Percentiles rank a stretch among this genome's conserved stretches.
phyloP scores from a whole-genome alignment of 371 early-diverging fungal species.

The Mucor velutinosus region DNA sequence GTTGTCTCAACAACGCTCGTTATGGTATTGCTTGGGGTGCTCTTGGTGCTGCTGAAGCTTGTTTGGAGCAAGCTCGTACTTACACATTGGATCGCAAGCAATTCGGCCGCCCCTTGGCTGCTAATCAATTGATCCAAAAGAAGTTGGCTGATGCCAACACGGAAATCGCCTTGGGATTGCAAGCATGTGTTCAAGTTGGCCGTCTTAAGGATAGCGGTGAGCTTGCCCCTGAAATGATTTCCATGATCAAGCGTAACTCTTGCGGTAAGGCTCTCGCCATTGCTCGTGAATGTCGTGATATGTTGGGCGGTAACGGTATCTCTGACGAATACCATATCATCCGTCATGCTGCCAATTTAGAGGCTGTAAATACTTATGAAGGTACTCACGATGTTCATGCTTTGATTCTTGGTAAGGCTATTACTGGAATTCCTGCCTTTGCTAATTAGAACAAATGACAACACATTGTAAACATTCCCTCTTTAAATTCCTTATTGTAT shows the following conservation, averaged over 20 bases:
- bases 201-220: constrained; percentile 89
- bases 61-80: constrained; percentile 86
- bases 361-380: constrained; percentile 97
- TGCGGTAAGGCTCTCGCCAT: constrained; percentile 94
- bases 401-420: constrained; percentile 92
- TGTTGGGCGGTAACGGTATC: constrained; percentile 94
- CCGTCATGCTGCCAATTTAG: constrained; percentile 93
- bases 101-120: constrained; percentile 94
- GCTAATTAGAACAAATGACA: constrained; percentile 15
- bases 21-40: constrained; percentile 98
- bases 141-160: constrained; percentile 96
- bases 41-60: constrained; percentile 95
- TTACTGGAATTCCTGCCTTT: constrained; percentile 92
- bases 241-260: constrained; percentile 96
- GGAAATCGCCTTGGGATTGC: constrained; percentile 92
- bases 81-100: constrained; percentile 90
- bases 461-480: background rate
- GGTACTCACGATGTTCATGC: constrained; percentile 97
- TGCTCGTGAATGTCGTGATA: constrained; percentile 87
- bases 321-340: constrained; percentile 97
- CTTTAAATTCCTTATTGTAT: background rate
- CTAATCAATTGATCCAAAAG: constrained; percentile 95
- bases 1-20: constrained; percentile 97
- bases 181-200: constrained; percentile 92
- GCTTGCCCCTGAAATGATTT: constrained; percentile 95